Evolutionary conservation across 2,329 filamentous ascomycete genomes (phyloP), one percentile per base, ranked within the genome.

Genomic region (Aureobasidium zeae): DNA sequence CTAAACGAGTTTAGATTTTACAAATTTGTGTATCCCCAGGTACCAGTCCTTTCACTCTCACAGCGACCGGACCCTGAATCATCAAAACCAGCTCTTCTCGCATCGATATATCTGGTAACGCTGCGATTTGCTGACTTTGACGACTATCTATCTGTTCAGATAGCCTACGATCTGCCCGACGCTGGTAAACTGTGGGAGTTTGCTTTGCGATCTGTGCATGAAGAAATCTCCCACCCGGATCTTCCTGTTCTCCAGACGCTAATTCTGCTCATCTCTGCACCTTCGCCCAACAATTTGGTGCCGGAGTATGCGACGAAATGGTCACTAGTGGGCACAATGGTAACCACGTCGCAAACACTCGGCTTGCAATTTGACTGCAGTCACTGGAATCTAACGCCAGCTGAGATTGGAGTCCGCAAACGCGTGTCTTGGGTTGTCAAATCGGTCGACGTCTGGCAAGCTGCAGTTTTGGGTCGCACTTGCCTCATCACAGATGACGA

Each of bases 311-410:
- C 33, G 21, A 26, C 22, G 7, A 36, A 36, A 5, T 36, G 22
- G 20, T 24, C 33, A 26, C 22, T 36, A 16, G 33, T 26, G n/a
- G 33, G 33, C 12, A 36, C 20, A 10, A 36, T 36, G 33, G 33
- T 26, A 4, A 36, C 33, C 1, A 11, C 25, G 7, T 8, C 33
- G 3, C 20, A 26, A 10, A 36, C 33, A 17, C 13, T 36, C 12
- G 33, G 33, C n/a, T 17, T 36, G n/a, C 33, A 36, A 36, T 26
- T 36, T 16, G 21, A 36, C 12, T n/a, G 20, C 4, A 24, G n/a
- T 5, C n/a, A 17, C 17, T 36, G 33, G 33, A 25, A 16, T 2
- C 15, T 36, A 5, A 6, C 20, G 4, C 11, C n/a, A 3, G 21
- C 1, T 9, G 21, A 36, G n/a, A 2, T 36, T 2, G 9, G 25